Conservation (phyloP, 2,329 filamentous ascomycete genomes). For the Beauveria pseudobassiana region DNA sequence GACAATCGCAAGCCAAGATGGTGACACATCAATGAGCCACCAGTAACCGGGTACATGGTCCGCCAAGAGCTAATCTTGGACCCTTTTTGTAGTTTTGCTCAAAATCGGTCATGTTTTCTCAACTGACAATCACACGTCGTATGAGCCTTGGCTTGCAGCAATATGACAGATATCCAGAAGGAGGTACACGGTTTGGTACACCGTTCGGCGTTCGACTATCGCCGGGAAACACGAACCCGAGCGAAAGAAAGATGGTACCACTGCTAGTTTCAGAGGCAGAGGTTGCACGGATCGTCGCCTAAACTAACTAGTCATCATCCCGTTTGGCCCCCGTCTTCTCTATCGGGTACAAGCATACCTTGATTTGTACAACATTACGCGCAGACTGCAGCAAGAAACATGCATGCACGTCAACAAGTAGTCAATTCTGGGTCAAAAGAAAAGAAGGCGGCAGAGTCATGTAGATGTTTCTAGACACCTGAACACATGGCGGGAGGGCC, state of each 20-base stretch:
- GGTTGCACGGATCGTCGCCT: not conserved
- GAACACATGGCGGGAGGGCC: not conserved
- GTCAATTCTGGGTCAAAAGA: not conserved
- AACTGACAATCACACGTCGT: not conserved
- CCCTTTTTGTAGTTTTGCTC: not conserved
- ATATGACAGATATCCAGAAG: not conserved
- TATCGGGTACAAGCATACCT: not conserved
- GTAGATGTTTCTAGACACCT: not conserved
- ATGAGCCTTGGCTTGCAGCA: not conserved
- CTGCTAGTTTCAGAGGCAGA: too few species aligned
- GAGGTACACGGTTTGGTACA: too few species aligned
- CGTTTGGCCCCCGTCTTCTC: not conserved
- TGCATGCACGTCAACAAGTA: not conserved
- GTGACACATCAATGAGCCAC: not conserved
- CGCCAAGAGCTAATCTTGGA: not conserved
- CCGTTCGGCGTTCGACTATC: not conserved
- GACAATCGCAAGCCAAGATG: not conserved
- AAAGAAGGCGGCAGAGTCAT: not conserved
- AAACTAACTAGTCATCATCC: not conserved
- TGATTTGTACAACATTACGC: not conserved
- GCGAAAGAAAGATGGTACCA: not conserved
- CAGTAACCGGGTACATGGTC: slow-evolving; percentile 4
- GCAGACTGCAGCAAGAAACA: not conserved
- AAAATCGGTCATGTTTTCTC: not conserved
- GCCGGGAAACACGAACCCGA: not conserved